These are phyloP conservation scores for Fusarium cicatricum DNA, from an alignment of 2,329 filamentous ascomycete genomes.

Conservation along the genomic window DNA sequence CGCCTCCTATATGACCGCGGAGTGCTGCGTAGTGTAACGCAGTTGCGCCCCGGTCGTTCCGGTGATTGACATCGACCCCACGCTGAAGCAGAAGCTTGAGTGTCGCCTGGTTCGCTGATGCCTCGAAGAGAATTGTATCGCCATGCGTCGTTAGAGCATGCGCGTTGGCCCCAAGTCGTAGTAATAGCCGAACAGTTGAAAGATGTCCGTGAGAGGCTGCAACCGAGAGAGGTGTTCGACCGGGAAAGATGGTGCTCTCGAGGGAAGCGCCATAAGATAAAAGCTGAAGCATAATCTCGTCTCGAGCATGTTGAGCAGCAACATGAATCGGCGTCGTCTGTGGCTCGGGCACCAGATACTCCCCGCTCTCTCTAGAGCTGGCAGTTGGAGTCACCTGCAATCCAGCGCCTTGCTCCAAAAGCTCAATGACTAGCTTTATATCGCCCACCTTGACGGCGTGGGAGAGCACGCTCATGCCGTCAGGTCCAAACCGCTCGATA, in stretches of 20 bases:
- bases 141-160: slow-evolving; percentile 39
- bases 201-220: slow-evolving; percentile 40
- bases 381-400: slow-evolving; percentile 20
- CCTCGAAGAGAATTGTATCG: slow-evolving; percentile 40
- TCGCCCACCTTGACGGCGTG: slow-evolving; percentile 41
- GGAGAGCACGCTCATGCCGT: slow-evolving; percentile 42
- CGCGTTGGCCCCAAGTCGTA: slow-evolving; percentile 38
- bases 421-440: slow-evolving; percentile 31
- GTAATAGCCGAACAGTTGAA: slow-evolving; percentile 39
- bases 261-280: slow-evolving; percentile 38
- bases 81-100: slow-evolving; percentile 39
- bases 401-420: slow-evolving; percentile 37
- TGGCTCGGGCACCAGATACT: slow-evolving; percentile 39
- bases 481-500: slow-evolving; percentile 37
- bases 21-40: slow-evolving; percentile 41
- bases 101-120: slow-evolving; percentile 39
- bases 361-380: slow-evolving; percentile 17
- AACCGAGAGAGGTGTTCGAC: slow-evolving; percentile 38
- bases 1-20: slow-evolving; percentile 36
- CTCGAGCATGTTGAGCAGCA: slow-evolving; percentile 40
- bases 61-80: slow-evolving; percentile 40
- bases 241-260: slow-evolving; percentile 41
- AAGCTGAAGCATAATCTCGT: slow-evolving; percentile 38
- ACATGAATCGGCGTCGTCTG: slow-evolving; percentile 40
- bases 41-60: slow-evolving; percentile 41